Evolutionary conservation across 2,329 filamentous ascomycete species (phyloP), one percentile per base, ranked within the genome.

Genomic region (Hymenoscyphus infarciens): DNA sequence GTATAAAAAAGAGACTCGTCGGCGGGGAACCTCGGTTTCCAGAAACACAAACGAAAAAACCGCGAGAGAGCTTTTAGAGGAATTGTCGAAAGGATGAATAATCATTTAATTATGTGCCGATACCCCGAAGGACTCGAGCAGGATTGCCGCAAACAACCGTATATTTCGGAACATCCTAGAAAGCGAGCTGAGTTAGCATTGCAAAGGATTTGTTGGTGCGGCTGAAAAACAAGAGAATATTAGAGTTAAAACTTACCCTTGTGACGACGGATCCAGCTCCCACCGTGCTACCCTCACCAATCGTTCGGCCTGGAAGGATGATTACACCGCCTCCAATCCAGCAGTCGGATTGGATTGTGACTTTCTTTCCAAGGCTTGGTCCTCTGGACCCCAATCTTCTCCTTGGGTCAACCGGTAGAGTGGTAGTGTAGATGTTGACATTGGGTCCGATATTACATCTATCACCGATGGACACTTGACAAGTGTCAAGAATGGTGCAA

Each of bases 401-500:
- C 74, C 89, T 86, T 31, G 88, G 86, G 73, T 96, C 91, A 15
- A 87, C 86, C 52, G 87, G 86, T 57, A 89, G 81, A 52, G 86
- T 89, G 38, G 88, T 86, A 16, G 90, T 92, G 72, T 92, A 90
- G 68, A 98, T 90, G 67, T 87, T 94, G 62, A 97, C 94, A 69
- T 93, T 91, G 0, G 91, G 90, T 2, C 92, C 92, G 67, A 93
- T 88, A 73, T 89, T 83, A 59, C 85, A 87, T 63, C 90, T 86
- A 65, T 91, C 85, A 2, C 93, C 93, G 71, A 98, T 92, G 56
- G 81, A 86, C 64, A 98, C 89, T 66, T 87, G 83, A 73, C 88
- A 90, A n/a, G 92, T 88, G 74, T 99, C 95, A 61, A 93, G 86
- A 72, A 98, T 88, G 29, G 87, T 88, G 75, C 93, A 97, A 71